phyloP scores from a whole-genome alignment of 169 alveolate genomes.

The Plasmodium inui region DNA sequence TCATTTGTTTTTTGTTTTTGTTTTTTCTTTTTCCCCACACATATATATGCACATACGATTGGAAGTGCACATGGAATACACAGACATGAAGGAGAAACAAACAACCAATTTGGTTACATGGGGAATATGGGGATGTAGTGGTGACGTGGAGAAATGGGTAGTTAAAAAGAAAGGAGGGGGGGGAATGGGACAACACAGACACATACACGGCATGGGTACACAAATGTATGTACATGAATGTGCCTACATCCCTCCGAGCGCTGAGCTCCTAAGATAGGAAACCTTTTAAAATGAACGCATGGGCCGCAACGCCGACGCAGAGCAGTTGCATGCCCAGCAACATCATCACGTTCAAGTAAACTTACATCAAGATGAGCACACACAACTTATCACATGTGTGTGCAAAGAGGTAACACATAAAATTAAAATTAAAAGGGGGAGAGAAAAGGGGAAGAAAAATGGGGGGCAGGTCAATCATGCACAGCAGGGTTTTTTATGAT shows the following conservation, averaged over 20 bases:
- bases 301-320: background rate
- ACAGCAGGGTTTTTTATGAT: background rate
- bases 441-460: background rate
- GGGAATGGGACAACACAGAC: background rate
- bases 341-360: background rate
- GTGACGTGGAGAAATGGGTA: background rate
- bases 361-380: background rate
- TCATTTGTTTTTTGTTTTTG: conserved; percentile 11
- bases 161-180: background rate
- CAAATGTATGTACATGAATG: background rate
- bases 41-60: conserved; percentile 7
- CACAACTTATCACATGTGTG: background rate
- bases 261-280: too few species aligned
- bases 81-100: conserved; percentile 19
- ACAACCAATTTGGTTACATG: conserved; percentile 4
- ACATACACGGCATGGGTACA: background rate
- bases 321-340: background rate
- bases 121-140: background rate
- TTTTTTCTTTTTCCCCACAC: background rate
- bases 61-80: background rate
- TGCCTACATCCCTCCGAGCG: background rate
- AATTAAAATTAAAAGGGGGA: background rate
- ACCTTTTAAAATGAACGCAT: background rate
- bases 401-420: background rate
- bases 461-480: background rate